Conservation (phyloP, 768 basidiomycete genomes). For the Grammothele lineata region DNA sequence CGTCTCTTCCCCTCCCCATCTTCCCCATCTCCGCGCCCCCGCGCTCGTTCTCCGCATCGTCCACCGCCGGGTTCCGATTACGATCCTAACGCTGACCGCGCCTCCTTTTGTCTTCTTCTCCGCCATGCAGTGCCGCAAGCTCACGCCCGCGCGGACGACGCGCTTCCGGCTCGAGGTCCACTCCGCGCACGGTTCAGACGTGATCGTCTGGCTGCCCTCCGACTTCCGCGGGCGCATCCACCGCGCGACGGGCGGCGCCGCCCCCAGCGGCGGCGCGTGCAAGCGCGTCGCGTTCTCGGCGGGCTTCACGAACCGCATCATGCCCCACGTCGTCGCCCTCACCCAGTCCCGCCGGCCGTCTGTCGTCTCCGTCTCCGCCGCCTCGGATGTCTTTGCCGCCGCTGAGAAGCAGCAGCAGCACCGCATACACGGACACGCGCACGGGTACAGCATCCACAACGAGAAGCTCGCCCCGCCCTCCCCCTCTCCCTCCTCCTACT, state of each 20-base stretch:
- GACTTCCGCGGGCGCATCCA: conserved; percentile 72
- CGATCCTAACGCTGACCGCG: conserved; percentile 1
- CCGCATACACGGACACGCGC: conserved; percentile 5
- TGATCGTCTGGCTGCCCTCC: conserved; percentile 75
- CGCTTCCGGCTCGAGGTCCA: conserved; percentile 55
- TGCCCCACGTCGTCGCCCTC: conserved; percentile 29
- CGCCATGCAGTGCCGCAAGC: conserved; percentile 27
- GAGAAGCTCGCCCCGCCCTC: conserved; percentile 16
- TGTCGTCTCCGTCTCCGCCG: conserved; percentile 19
- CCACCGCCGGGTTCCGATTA: too few relatives aligned
- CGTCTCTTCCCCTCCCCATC: conserved; percentile 33
- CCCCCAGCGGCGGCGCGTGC: too few relatives aligned
- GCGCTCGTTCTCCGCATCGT: too few relatives aligned
- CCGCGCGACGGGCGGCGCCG: conserved; percentile 27
- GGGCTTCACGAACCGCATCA: conserved; percentile 68
- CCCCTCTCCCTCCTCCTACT: too few relatives aligned
- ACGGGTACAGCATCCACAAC: conserved; percentile 6
- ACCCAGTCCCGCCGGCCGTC: conserved; percentile 25
- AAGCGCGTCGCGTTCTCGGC: conserved; percentile 51
- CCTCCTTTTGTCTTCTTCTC: too few relatives aligned
- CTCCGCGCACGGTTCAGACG: conserved; percentile 52
- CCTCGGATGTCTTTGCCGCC: conserved; percentile 22
- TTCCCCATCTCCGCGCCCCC: background rate
- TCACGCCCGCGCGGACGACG: conserved; percentile 26
- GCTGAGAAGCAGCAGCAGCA: conserved; percentile 5